Evolutionary conservation across 2,329 filamentous ascomycete genomes (phyloP).

Genomic region (Sporothrix curviconia): DNA sequence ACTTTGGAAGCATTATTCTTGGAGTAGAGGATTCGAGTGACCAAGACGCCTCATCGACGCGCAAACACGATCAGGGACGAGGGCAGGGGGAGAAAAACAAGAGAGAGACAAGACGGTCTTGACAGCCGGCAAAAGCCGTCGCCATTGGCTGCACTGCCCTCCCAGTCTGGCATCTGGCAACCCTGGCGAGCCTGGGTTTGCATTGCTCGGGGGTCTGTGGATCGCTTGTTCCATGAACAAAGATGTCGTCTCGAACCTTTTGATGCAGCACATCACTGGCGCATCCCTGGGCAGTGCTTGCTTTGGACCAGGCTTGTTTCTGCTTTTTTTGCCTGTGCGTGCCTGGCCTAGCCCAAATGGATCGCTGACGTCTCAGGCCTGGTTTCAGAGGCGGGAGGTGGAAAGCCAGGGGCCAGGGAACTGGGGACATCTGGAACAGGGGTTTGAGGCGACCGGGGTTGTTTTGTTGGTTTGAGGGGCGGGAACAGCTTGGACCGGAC

Average conservation of each 20-base stretch:
- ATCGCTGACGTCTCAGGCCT: conserved; percentile 13
- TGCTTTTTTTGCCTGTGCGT: too few relatives aligned
- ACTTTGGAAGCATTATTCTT: not conserved
- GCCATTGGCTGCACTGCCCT: too few relatives aligned
- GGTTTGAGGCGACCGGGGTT: not conserved
- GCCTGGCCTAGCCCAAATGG: not conserved
- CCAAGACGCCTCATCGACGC: conserved; percentile 7
- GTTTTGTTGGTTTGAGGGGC: not conserved
- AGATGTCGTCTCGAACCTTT: not conserved
- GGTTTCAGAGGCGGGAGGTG: conserved; percentile 10
- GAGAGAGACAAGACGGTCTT: not conserved
- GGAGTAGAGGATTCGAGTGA: not conserved
- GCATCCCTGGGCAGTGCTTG: not conserved
- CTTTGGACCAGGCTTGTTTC: not conserved
- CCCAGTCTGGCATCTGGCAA: too few relatives aligned
- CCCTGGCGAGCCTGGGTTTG: not conserved
- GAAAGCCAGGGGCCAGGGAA: conserved; percentile 1
- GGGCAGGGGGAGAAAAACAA: not conserved
- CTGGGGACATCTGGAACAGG: conserved; percentile 8
- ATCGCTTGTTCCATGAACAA: conserved; percentile 8
- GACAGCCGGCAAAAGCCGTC: too few relatives aligned
- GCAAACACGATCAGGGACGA: not conserved
- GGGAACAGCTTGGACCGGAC: too few relatives aligned
- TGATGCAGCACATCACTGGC: not conserved
- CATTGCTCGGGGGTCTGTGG: not conserved